Base-by-base conservation (phyloP, 495 filamentous ascomycete genomes). In the Opeltia flavorubescens region DNA sequence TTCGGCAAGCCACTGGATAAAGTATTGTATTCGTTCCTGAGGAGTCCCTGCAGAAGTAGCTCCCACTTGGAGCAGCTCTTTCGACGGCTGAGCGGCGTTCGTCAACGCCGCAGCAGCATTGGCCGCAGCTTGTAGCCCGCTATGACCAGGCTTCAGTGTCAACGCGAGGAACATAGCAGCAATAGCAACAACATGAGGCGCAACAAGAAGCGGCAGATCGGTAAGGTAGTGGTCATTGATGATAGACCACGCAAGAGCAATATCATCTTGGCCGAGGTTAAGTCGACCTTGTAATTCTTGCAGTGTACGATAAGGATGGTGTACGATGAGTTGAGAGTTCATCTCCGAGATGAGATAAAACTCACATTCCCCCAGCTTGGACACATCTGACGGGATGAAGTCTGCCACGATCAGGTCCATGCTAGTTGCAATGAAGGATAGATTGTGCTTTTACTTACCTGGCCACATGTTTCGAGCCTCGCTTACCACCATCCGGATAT, bases 191-290 rank as follows among this genome's bases (percentile, higher is more conserved):
- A 88, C 71, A 59, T 96, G 91, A 34, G 91, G 91, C 17, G 91
- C 74, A 59, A 88, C 82, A 8, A 95, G 67, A 23, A 98, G 68
- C 4, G 91, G 86, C 23, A 96, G 69, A 59, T 96, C 93, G 5
- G 91, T 96, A 62, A 94, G 76, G 62, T 91, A 96, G 55, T 88
- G 85, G 60, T 98, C 91, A 64, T 96, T 96, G 66, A 98, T 85
- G 50, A 95, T 77, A 4, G 78, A 84, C 76, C 83, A 85, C 31
- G 88, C 83, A 13, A 89, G 74, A 36, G 73, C 71, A 35, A 72
- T 67, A 58, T 98, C 93, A 47, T 96, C 93, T 39, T 73, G 74
- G 41, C 71, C 77, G 17, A 98, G 71, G 20, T 65, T 63, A 47
- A 96, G 76, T 9, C 44, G 50, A 42, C 64, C 60, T 54, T 85